These are phyloP conservation scores for Diaporthe citriasiana DNA, from an alignment of 2,329 filamentous ascomycete genomes.

Conservation along the genomic window DNA sequence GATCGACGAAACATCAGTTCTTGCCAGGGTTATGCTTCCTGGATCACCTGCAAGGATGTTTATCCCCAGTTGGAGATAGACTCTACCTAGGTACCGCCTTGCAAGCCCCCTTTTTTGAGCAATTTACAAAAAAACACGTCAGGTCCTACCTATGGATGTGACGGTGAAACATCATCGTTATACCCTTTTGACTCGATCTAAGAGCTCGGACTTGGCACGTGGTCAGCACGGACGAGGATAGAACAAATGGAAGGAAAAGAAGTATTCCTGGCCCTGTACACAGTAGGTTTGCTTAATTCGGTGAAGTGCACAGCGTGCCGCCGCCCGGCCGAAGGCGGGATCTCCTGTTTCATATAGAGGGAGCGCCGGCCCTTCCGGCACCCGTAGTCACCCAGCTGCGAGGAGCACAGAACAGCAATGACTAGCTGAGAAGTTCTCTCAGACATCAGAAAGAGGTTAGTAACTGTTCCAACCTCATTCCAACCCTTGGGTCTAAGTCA, in stretches of 20 bases:
- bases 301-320: background rate
- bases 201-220: background rate
- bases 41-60: slow-evolving; percentile 10
- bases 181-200: background rate
- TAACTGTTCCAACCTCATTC: background rate
- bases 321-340: background rate
- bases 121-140: slow-evolving; percentile 14
- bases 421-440: background rate
- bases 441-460: background rate
- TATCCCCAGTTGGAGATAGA: background rate
- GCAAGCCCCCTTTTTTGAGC: background rate
- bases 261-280: background rate
- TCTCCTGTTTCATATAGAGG: slow-evolving; percentile 20
- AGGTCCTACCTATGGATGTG: background rate
- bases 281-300: background rate
- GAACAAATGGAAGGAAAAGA: background rate
- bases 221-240: background rate
- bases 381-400: background rate
- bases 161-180: slow-evolving; percentile 3
- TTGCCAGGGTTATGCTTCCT: slow-evolving; percentile 1
- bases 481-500: background rate
- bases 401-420: background rate
- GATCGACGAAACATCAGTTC: slow-evolving; percentile 17
- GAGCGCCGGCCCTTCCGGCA: background rate
- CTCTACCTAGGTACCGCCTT: no score